Evolutionary conservation across 768 basidiomycete species (phyloP), one percentile per base, ranked within the genome.

Genomic region (Lyophyllum semitale): DNA sequence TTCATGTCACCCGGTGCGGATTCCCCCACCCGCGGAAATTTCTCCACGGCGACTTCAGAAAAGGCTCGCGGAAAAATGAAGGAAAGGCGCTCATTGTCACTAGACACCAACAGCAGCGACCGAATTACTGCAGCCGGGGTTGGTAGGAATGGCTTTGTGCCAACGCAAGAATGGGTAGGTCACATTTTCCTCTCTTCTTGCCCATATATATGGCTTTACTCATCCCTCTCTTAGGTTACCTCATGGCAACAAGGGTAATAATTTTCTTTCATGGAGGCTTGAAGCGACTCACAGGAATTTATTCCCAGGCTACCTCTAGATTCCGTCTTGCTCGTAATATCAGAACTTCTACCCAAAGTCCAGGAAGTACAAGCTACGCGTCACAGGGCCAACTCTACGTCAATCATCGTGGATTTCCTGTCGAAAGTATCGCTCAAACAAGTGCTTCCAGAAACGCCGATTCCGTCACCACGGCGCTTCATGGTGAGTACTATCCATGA

Each of bases 231-330:
- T 44, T 40, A 91, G 90, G 89, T 94, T 4, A 83, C 90, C 20
- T 95, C 95, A 2, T 98, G 96, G 96, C 92, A 96, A 63, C 93
- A 95, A 80, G 95, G 95, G 93, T 93, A 61, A 67, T 74, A 11
- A 13, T 6, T 55, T 51, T 48, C 38, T 50, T 47, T 45, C 15
- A 20, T 51, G 44, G 48, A n/a, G 33, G 20, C 26, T 43, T 56
- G n/a, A 35, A 42, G 38, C 47, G 67, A 23, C 43, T 41, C 43
- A 38, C 43, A 29, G 27, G 27, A 18, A 20, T 37, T n/a, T n/a
- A n/a, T n/a, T 35, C 51, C 18, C 59, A 95, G 93, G 11, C 78
- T 98, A 27, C 95, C 96, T 8, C 79, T 98, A 37, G 95, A 97
- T 67, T 78, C 86, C 2, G 85, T 97, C 37, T 87, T 96, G 77